Evolutionary conservation across 129 eudicot genomes (phyloP).

Genomic region (Smallanthus sonchifolius): DNA sequence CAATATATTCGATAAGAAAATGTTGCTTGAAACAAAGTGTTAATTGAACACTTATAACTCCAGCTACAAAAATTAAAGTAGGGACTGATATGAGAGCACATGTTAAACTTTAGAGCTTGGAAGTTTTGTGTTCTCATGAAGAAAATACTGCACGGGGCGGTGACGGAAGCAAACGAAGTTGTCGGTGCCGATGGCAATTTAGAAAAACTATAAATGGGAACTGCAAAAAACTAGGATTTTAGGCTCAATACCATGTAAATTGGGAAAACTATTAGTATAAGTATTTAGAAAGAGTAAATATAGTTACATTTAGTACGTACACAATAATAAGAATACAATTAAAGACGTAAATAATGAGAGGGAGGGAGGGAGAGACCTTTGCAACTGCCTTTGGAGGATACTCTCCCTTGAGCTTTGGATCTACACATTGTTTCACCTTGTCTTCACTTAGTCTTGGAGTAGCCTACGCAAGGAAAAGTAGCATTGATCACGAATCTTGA

Average conservation of each 20-base stretch:
- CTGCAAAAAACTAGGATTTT: too few relatives aligned
- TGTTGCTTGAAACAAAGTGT: too few relatives aligned
- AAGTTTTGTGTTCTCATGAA: too few relatives aligned
- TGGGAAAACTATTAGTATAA: background rate
- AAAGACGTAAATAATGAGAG: background rate
- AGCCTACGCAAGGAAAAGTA: conserved; percentile 43
- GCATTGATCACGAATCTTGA: background rate
- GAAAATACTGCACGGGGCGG: too few relatives aligned
- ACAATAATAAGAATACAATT: background rate
- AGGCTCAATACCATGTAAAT: background rate
- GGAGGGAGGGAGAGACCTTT: conserved; percentile 55
- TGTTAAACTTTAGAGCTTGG: too few relatives aligned
- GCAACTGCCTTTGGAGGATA: conserved; percentile 84
- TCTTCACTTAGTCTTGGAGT: conserved; percentile 94
- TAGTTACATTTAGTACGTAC: background rate
- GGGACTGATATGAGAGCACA: too few relatives aligned
- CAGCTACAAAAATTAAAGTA: too few relatives aligned
- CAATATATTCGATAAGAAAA: too few relatives aligned
- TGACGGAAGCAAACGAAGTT: too few relatives aligned
- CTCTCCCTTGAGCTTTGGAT: conserved; percentile 73
- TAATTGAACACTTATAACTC: too few relatives aligned
- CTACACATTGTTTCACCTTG: conserved; percentile 88
- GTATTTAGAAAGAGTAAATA: too few relatives aligned
- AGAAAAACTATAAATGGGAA: background rate
- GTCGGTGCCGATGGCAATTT: too few relatives aligned